phyloP scores from a whole-genome alignment of 1,139 yeast species.

The Suhomyces coccinellae region DNA sequence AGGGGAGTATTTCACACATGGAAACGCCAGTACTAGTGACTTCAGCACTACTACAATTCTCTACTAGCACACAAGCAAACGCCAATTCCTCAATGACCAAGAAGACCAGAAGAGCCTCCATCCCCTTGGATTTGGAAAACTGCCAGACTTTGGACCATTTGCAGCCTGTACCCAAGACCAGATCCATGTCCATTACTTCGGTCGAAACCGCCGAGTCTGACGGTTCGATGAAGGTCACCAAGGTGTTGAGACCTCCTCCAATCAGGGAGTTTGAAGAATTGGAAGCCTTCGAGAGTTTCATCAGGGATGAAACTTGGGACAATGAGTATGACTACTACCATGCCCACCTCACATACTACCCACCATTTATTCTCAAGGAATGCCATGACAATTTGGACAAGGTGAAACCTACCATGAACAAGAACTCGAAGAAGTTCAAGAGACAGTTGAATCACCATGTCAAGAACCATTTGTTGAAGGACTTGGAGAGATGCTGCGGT shows the following conservation, averaged over 20 bases:
- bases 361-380: constrained; percentile 69
- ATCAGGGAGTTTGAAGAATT: constrained; percentile 60
- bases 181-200: constrained; percentile 27
- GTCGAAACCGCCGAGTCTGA: constrained; percentile 35
- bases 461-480: constrained; percentile 67
- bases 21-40: background rate
- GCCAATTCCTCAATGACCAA: constrained; percentile 15
- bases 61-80: background rate
- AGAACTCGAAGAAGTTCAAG: constrained; percentile 68
- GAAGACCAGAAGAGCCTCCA: constrained; percentile 22
- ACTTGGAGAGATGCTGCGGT: constrained; percentile 63
- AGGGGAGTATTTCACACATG: background rate
- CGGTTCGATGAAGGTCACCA: constrained; percentile 28
- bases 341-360: constrained; percentile 65
- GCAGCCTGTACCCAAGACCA: constrained; percentile 40
- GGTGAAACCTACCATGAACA: constrained; percentile 71
- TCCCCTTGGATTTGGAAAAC: constrained; percentile 37
- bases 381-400: constrained; percentile 71
- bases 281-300: constrained; percentile 59
- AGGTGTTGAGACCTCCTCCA: constrained; percentile 43
- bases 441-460: constrained; percentile 77
- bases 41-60: background rate
- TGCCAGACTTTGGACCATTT: constrained; percentile 44
- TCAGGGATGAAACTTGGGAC: constrained; percentile 75
- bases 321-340: constrained; percentile 70